phyloP scores from a whole-genome alignment of 306 rosid species.

The Begonia masoniana region DNA sequence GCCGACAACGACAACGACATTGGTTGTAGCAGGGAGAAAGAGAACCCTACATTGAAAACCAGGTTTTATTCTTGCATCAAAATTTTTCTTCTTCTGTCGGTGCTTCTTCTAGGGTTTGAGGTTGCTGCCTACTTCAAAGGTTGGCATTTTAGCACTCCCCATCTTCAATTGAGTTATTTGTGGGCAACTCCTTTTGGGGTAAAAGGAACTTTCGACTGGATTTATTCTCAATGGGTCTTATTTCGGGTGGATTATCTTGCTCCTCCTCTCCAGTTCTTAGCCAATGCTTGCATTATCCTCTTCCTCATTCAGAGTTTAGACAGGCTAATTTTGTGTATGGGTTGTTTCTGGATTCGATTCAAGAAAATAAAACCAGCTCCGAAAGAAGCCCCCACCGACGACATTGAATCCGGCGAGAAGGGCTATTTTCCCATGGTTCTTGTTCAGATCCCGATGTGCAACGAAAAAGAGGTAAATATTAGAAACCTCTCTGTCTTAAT shows the following conservation, averaged over 20 bases:
- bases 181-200: constrained; percentile 43
- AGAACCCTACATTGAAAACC: constrained; percentile 38
- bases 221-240: constrained; percentile 51
- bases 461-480: constrained; percentile 60
- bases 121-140: constrained; percentile 59
- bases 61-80: constrained; percentile 56
- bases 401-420: constrained; percentile 60
- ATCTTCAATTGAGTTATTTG: constrained; percentile 30
- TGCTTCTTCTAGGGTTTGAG: constrained; percentile 50
- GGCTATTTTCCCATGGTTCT: constrained; percentile 77
- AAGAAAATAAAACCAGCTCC: constrained; percentile 72
- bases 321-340: constrained; percentile 61
- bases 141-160: constrained; percentile 56
- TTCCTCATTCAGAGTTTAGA: constrained; percentile 77
- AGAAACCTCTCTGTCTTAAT: neutral
- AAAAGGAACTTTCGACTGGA: constrained; percentile 47
- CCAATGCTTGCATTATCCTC: constrained; percentile 59
- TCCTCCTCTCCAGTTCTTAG: constrained; percentile 65
- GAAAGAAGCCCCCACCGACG: constrained; percentile 22
- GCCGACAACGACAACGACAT: constrained; percentile 8
- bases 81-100: constrained; percentile 45
- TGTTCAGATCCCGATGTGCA: constrained; percentile 98
- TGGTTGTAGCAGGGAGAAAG: constrained; percentile 31
- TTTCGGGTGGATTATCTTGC: constrained; percentile 66
- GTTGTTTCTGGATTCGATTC: constrained; percentile 77